These are phyloP conservation scores for Trichoderma parareesei DNA, from an alignment of 495 filamentous ascomycete genomes.

Conservation along the genomic window DNA sequence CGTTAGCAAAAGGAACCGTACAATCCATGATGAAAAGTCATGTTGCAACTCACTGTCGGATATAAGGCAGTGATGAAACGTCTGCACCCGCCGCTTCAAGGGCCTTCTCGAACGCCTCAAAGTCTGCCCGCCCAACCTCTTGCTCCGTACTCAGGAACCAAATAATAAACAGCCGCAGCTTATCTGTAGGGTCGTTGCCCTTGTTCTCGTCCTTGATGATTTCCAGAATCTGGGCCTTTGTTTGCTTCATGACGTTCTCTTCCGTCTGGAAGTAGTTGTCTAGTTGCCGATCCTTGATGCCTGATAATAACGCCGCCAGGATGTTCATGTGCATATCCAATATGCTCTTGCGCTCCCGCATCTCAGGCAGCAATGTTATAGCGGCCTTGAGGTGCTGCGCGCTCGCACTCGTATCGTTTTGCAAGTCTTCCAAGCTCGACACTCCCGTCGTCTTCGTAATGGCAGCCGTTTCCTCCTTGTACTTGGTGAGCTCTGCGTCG, in stretches of 20 bases:
- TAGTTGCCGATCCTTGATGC: conserved; percentile 88
- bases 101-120: conserved; percentile 82
- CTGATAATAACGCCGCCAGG: conserved; percentile 72
- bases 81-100: conserved; percentile 66
- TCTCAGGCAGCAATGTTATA: conserved; percentile 84
- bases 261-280: conserved; percentile 97
- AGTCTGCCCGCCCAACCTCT: conserved; percentile 71
- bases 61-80: conserved; percentile 70
- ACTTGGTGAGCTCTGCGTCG: conserved; percentile 81
- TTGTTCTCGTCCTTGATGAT: conserved; percentile 73
- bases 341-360: conserved; percentile 82
- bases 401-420: conserved; percentile 78
- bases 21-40: not conserved
- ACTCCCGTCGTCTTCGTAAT: conserved; percentile 93
- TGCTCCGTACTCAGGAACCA: conserved; percentile 96
- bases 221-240: conserved; percentile 82
- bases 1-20: conserved; percentile 22
- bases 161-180: conserved; percentile 88
- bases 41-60: conserved; percentile 55
- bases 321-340: conserved; percentile 99
- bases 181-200: conserved; percentile 77
- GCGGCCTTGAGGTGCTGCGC: conserved; percentile 94
- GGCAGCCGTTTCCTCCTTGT: conserved; percentile 91
- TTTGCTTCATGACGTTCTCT: conserved; percentile 87
- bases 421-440: conserved; percentile 85